A percentile compares a stretch with the other conserved stretches of the same genome.
These are phyloP conservation scores for Sporisorium iseilematis-ciliati DNA, from an alignment of 1,284 basidiomycete species.

Conservation along the genomic window DNA sequence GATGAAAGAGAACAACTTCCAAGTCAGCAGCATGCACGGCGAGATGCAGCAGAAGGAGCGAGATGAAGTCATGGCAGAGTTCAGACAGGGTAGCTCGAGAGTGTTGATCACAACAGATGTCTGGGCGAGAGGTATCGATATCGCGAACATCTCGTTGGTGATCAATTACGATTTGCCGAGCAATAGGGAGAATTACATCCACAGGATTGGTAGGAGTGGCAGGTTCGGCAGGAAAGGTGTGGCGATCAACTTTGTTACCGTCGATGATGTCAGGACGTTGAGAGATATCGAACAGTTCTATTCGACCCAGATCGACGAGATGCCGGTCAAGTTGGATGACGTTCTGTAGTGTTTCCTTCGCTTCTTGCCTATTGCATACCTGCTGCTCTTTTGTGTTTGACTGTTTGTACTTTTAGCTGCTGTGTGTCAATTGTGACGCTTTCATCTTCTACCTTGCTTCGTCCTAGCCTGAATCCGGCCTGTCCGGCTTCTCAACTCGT, in stretches of 20 bases:
- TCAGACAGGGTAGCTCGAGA: constrained; percentile 82
- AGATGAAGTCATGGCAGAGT: constrained; percentile 98
- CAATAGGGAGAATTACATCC: constrained; percentile 89
- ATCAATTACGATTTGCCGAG: constrained; percentile 95
- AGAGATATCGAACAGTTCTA: constrained; percentile 68
- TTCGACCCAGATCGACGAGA: constrained; percentile 67
- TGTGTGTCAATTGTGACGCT: not conserved
- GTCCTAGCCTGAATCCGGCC: too few species aligned
- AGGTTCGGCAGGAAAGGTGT: constrained; percentile 94
- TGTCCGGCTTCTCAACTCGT: too few species aligned
- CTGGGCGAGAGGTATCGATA: constrained; percentile 98
- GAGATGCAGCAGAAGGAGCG: constrained; percentile 99
- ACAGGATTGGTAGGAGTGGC: constrained; percentile 94
- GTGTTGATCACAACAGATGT: constrained; percentile 77
- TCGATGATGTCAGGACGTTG: constrained; percentile 75
- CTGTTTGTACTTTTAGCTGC: constrained; percentile 23
- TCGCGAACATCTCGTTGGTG: constrained; percentile 96
- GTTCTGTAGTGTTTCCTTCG: constrained; percentile 47
- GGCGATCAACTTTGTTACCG: constrained; percentile 73
- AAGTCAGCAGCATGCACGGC: constrained; percentile 76
- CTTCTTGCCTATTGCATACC: not conserved
- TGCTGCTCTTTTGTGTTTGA: not conserved
- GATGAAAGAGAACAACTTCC: constrained; percentile 79
- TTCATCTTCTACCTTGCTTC: not conserved
- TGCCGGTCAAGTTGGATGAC: constrained; percentile 70